Conservation (phyloP, 78 protist genomes). For the Guillardia theta region DNA sequence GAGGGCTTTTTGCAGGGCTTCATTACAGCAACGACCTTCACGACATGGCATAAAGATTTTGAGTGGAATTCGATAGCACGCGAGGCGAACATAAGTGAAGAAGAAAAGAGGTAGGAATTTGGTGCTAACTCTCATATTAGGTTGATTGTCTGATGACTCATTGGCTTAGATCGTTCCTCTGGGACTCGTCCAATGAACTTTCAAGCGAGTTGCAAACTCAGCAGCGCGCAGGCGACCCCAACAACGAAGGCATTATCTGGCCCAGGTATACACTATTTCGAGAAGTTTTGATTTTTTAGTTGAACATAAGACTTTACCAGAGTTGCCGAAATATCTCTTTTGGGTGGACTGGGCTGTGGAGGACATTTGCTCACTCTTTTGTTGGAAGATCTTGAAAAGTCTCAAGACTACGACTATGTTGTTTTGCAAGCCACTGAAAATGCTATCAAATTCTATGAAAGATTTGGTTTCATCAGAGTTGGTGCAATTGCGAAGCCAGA, state of each 20-base stretch:
- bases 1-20: slow-evolving; percentile 49
- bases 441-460: slow-evolving; percentile 31
- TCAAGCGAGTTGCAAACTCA: neutral
- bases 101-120: neutral
- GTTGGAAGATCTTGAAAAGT: neutral
- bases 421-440: slow-evolving; percentile 36
- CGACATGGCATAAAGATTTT: slow-evolving; percentile 36
- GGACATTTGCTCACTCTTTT: neutral
- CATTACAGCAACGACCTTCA: slow-evolving; percentile 38
- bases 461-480: slow-evolving; percentile 28
- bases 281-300: no score
- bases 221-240: slow-evolving; percentile 44
- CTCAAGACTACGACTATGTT: neutral
- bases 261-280: neutral
- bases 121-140: no score
- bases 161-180: neutral
- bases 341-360: slow-evolving; percentile 49
- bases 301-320: no score
- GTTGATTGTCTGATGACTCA: no score
- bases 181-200: neutral
- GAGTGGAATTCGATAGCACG: neutral
- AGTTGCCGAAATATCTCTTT: slow-evolving; percentile 37
- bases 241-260: slow-evolving; percentile 21
- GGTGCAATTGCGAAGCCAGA: neutral
- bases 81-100: neutral